Conservation (phyloP, 768 basidiomycete species). For the Xerocomus spinulosus region DNA sequence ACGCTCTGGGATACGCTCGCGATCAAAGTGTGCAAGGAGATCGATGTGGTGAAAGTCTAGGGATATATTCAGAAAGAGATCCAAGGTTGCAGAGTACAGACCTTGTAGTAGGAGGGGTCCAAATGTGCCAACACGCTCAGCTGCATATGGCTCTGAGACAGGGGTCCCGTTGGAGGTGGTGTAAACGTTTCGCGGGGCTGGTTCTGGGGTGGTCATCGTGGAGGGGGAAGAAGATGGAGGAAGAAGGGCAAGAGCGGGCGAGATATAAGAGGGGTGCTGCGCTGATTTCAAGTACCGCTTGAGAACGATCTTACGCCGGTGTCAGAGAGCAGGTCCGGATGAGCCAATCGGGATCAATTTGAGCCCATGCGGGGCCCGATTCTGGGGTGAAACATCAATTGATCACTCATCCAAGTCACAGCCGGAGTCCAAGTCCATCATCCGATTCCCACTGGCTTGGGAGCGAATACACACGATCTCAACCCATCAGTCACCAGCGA, state of each 20-base stretch:
- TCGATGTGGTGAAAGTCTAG: conserved; percentile 87
- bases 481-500: too few relatives aligned
- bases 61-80: conserved; percentile 10
- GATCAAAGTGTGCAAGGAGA: conserved; percentile 86
- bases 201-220: conserved; percentile 66
- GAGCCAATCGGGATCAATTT: too few relatives aligned
- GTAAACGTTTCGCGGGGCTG: conserved; percentile 67
- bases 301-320: conserved; percentile 4
- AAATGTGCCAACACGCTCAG: conserved; percentile 65
- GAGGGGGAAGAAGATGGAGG: conserved; percentile 2
- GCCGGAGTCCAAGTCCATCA: too few relatives aligned
- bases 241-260: background rate
- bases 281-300: conserved; percentile 25
- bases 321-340: too few relatives aligned
- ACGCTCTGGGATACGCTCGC: conserved; percentile 95
- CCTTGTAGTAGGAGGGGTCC: conserved; percentile 92
- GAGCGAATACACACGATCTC: too few relatives aligned
- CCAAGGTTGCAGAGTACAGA: conserved; percentile 26
- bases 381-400: too few relatives aligned
- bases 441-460: too few relatives aligned
- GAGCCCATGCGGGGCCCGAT: too few relatives aligned
- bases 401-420: too few relatives aligned
- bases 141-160: conserved; percentile 69
- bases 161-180: conserved; percentile 85
- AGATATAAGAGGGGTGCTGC: conserved; percentile 10